These are phyloP conservation scores for Elongisporangium undulatum DNA, from an alignment of 352 stramenopile species.

Conservation along the genomic window DNA sequence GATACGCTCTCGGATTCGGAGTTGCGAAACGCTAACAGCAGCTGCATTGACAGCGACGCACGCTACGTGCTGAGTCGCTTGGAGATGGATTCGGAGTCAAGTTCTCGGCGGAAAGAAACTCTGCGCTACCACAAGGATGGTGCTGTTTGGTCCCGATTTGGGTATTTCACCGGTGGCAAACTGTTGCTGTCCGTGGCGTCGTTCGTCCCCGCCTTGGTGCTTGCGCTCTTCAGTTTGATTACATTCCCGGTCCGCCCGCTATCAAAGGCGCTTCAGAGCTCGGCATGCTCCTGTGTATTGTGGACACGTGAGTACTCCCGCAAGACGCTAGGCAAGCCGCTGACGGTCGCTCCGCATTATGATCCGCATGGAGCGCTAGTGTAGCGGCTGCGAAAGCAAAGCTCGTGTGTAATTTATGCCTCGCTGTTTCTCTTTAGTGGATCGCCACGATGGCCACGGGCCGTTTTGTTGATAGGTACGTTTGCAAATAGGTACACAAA, in stretches of 20 bases:
- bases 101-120: slow-evolving; percentile 21
- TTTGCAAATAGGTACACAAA: background rate
- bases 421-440: slow-evolving; percentile 3
- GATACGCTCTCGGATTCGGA: slow-evolving; percentile 76
- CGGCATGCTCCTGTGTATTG: slow-evolving; percentile 43
- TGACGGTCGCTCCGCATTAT: slow-evolving; percentile 14
- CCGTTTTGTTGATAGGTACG: too few relatives aligned
- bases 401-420: too few relatives aligned
- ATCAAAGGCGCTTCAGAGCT: slow-evolving; percentile 30
- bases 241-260: slow-evolving; percentile 50
- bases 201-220: slow-evolving; percentile 46
- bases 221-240: slow-evolving; percentile 45
- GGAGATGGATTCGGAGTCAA: slow-evolving; percentile 17
- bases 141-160: slow-evolving; percentile 60
- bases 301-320: slow-evolving; percentile 72
- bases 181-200: slow-evolving; percentile 56
- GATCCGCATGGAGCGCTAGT: slow-evolving; percentile 34
- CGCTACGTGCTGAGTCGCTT: slow-evolving; percentile 60
- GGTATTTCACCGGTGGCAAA: slow-evolving; percentile 65
- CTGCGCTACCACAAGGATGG: slow-evolving; percentile 53
- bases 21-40: slow-evolving; percentile 71
- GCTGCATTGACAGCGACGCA: slow-evolving; percentile 33
- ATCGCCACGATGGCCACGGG: too few relatives aligned
- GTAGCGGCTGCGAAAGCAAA: too few relatives aligned
- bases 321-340: slow-evolving; percentile 48